phyloP scores from a whole-genome alignment of 179 eudicot species.

The Gypsophila paniculata region DNA sequence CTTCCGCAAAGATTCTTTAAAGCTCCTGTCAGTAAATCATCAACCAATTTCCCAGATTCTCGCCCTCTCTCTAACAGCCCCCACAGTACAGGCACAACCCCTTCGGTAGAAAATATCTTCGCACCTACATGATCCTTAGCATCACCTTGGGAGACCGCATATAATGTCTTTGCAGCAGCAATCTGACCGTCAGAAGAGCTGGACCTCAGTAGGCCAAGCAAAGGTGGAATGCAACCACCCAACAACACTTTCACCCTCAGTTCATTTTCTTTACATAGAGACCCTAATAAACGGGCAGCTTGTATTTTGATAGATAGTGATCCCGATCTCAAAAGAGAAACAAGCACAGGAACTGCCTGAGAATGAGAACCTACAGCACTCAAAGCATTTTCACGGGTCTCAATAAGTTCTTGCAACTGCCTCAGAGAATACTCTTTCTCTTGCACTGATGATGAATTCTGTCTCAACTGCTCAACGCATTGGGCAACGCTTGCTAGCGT shows the following conservation, averaged over 20 bases:
- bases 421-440: conserved; percentile 79
- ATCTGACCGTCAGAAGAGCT: conserved; percentile 86
- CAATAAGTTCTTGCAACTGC: conserved; percentile 82
- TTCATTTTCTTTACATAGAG: conserved; percentile 94
- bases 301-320: conserved; percentile 74
- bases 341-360: conserved; percentile 96
- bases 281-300: conserved; percentile 86
- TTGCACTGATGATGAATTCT: conserved; percentile 66
- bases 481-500: conserved; percentile 98
- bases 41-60: conserved; percentile 68
- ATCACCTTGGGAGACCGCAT: conserved; percentile 95
- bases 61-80: conserved; percentile 68
- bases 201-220: conserved; percentile 87
- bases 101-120: conserved; percentile 93
- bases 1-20: conserved; percentile 76
- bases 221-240: conserved; percentile 94
- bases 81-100: conserved; percentile 98
- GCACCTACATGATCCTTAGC: conserved; percentile 94
- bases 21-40: conserved; percentile 83
- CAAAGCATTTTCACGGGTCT: conserved; percentile 91
- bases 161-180: conserved; percentile 88
- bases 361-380: conserved; percentile 98
- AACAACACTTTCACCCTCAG: conserved; percentile 89
- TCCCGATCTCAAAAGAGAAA: conserved; percentile 91
- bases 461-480: conserved; percentile 96